phyloP scores from a whole-genome alignment of 305 asterid genomes.

The Solanum hybrid region DNA sequence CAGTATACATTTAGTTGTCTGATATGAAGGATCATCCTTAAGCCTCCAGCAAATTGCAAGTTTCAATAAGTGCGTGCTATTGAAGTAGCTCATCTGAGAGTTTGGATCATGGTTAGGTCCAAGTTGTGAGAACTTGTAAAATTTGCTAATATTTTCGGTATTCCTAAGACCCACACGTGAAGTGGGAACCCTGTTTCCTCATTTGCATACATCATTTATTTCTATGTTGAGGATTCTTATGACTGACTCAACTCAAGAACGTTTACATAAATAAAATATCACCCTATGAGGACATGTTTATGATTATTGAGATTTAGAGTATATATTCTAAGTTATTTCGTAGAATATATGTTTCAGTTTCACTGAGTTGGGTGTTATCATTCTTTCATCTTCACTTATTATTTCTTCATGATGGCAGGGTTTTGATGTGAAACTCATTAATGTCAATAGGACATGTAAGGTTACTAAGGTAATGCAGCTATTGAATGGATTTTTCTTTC shows the following conservation, averaged over 20 bases:
- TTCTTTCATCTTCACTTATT: background rate
- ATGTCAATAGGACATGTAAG: slow-evolving; percentile 75
- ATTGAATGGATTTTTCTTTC: slow-evolving; percentile 1
- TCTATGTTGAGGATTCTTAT: background rate
- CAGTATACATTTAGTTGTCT: background rate
- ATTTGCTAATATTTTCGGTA: background rate
- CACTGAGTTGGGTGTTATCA: background rate
- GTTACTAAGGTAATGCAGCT: slow-evolving; percentile 67
- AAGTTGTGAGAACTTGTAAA: background rate
- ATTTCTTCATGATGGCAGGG: slow-evolving; percentile 41
- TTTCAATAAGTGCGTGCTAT: background rate
- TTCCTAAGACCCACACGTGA: background rate
- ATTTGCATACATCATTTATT: background rate
- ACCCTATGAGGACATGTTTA: background rate
- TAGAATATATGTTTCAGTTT: background rate
- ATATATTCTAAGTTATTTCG: background rate
- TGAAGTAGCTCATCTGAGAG: background rate
- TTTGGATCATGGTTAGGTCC: background rate
- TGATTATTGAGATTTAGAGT: background rate
- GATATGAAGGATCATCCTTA: background rate
- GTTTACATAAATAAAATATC: background rate
- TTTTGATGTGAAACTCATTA: slow-evolving; percentile 80
- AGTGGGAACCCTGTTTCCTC: background rate
- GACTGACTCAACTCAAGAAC: background rate
- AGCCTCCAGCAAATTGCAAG: background rate